Evolutionary conservation across 2,329 filamentous ascomycete genomes (phyloP), one percentile per base, ranked within the genome.

Genomic region (Rhynchosporium agropyri): DNA sequence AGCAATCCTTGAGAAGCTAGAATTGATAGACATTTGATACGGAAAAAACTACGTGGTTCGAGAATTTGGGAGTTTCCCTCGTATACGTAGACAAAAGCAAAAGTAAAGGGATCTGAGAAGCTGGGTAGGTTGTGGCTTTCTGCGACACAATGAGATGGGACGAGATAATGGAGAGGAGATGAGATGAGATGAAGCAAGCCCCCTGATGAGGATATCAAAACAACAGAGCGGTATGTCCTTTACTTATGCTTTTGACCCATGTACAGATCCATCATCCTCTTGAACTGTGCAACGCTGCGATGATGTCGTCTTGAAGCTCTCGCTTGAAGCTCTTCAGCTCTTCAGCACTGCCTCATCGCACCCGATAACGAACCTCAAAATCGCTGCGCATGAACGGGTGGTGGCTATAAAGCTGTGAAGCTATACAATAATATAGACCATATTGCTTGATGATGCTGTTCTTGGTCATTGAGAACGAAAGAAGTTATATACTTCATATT

Each of bases 381-480:
- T 20, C 10, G 12, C 53, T 56, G 53, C 53, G 53, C 53, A 56
- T 33, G 20, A 45, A 26, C 38, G 33, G 45, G 15, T 42, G 6
- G 42, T 56, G 53, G 53, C 53, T 45, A 40, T 36, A 56, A 31
- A 43, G 3, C 29, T 56, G 38, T 56, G 38, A 56, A 29, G 53
- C 42, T 12, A 56, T 56, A 12, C 43, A 13, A 45, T 56, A 45
- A 29, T 7, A 6, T 40, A 45, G 38, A 38, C 13, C 53, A 33
- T 56, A 26, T 43, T 45, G 29, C 26, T 43, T 26, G 8, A 33
- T 26, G 2, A 31, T 45, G 12, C 26, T 54, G 33, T 56, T 56
- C 10, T 12, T 45, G 15, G 29, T 43, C 38, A 43, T 56, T 13
- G 9, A 26, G 1, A 33, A 43, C 9, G n/a, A 26, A 56, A 43